Evolutionary conservation across 495 filamentous ascomycete genomes (phyloP), one percentile per base, ranked within the genome.

Genomic region (Penicillium herquei): DNA sequence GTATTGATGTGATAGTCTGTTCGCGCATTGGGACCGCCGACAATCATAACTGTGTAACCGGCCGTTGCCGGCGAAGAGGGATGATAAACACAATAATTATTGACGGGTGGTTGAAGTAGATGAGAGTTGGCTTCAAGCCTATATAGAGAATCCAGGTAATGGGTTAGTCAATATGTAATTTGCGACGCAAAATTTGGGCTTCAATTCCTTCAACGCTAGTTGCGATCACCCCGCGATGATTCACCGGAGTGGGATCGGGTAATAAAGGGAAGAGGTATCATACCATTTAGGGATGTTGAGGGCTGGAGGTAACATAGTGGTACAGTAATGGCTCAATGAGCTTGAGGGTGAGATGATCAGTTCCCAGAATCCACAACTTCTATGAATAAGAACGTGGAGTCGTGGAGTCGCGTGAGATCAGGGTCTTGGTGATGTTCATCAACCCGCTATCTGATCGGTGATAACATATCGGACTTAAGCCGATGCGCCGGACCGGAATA

Each of bases 1-100:
- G 85, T 77, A 77, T 98, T 98, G 78, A 98, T 96, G 80, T 98
- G 94, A 78, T 96, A 98, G 79, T 98, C 95, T 48, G 92, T 96
- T 57, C 94, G 86, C 13, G 90, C 90, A 71, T 98, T 98, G 52
- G 94, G 94, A 12, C 94, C 95, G 63, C 94, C 94, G 52, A 98
- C 92, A 58, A 98, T 92, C 91, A 79, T 79, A 6, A 79, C 75
- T 3, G 76, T 79, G 60, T 78, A 76, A 35, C 76, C 76, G 47
- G 74, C 57, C 37, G 74, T 77, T 3, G 64, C 62, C 7, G 73
- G 67, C 2, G 66, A 70, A 26, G 75, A 70, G 16, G 76, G 76
- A 64, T 96, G 86, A 74, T 96, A 94, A 56, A 98, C 90, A 73
- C 92, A 96, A 72, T 92, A 95, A 73, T 98, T 98, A 70, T 97